A percentile compares a stretch with the other conserved stretches of the same genome.
phyloP scores from a whole-genome alignment of 148 eudicot species.

The Camellia lanceoleosa region DNA sequence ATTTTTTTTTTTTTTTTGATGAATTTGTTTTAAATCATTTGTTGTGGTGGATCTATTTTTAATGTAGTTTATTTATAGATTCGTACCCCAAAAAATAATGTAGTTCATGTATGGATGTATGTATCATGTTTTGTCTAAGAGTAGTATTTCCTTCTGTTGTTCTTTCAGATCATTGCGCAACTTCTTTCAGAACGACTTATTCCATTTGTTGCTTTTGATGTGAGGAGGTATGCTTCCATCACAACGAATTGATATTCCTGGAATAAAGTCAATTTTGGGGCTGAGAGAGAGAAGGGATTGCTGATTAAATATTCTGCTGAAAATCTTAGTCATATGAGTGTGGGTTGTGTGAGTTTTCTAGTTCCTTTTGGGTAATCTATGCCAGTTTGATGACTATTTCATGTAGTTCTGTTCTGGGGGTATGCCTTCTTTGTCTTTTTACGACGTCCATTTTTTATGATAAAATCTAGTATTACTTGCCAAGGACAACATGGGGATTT shows the following conservation, averaged over 20 bases:
- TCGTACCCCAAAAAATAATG: no score
- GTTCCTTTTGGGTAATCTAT: not conserved
- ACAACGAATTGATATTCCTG: not conserved
- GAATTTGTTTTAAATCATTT: not conserved
- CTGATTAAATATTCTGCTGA: not conserved
- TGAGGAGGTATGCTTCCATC: constrained; percentile 62
- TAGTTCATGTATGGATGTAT: constrained; percentile 3
- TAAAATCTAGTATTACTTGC: constrained; percentile 1
- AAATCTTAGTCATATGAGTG: not conserved
- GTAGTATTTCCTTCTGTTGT: constrained; percentile 7
- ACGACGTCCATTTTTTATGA: not conserved
- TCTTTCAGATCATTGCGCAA: constrained; percentile 88
- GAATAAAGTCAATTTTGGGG: not conserved
- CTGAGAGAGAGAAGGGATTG: not conserved
- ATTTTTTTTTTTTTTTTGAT: not conserved
- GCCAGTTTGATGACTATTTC: constrained; percentile 1
- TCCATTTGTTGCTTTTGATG: constrained; percentile 99
- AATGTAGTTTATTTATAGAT: not conserved
- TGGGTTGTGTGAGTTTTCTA: not conserved
- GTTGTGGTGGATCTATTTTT: not conserved
- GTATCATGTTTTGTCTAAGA: not conserved
- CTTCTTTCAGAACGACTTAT: constrained; percentile 95
- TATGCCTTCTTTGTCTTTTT: not conserved
- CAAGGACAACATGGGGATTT: not conserved
- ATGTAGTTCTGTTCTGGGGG: not conserved